Conservation (phyloP, 192 early-diverging fungal genomes). For the Thamnidium elegans region DNA sequence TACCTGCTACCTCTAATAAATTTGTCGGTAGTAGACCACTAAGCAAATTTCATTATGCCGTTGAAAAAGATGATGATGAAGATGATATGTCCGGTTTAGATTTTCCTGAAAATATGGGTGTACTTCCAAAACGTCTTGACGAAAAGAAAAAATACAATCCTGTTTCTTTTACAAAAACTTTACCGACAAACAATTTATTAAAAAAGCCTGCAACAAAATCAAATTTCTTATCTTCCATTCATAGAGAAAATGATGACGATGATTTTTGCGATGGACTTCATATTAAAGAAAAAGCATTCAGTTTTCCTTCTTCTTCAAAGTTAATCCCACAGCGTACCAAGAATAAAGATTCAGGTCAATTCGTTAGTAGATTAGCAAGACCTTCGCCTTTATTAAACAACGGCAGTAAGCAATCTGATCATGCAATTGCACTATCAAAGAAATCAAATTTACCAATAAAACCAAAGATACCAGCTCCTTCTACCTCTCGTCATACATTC, state of each 20-base stretch:
- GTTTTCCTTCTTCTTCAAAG: neutral
- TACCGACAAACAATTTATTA: neutral
- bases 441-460: neutral
- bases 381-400: neutral
- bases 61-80: slow-evolving; percentile 1
- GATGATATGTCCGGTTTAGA: neutral
- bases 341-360: neutral
- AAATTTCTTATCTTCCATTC: neutral
- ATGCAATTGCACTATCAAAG: neutral
- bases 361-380: neutral
- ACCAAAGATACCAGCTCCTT: neutral
- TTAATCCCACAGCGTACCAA: neutral
- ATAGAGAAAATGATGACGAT: slow-evolving; percentile 3
- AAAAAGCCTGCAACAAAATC: neutral
- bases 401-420: neutral
- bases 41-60: neutral
- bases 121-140: neutral
- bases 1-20: slow-evolving; percentile 1
- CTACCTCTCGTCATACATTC: neutral
- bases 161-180: neutral
- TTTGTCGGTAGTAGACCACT: too few species aligned
- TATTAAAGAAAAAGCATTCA: neutral
- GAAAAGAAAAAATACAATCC: neutral
- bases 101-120: neutral
- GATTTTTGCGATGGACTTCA: slow-evolving; percentile 14